Conservation (phyloP, 768 basidiomycete species). For the Hydnum rufescens region DNA sequence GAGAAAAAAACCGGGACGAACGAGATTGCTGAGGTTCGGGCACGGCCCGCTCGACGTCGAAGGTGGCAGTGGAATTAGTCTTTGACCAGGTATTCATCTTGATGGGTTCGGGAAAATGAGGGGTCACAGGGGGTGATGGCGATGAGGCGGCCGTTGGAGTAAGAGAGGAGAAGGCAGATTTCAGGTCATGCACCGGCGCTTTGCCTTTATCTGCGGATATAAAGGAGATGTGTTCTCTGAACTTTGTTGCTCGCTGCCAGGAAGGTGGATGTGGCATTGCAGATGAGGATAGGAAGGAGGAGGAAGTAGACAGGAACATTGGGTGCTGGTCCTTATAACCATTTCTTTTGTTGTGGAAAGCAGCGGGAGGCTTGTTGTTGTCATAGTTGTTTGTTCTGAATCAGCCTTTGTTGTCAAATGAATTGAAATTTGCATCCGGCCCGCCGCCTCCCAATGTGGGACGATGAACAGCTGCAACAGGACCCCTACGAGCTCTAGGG, state of each 20-base stretch:
- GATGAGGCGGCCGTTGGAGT: background rate
- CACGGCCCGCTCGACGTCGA: background rate
- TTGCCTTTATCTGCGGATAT: conserved; percentile 2
- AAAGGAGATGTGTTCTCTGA: conserved; percentile 8
- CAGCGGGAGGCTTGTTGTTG: too few relatives aligned
- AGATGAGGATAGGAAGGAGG: background rate
- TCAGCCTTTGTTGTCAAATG: too few relatives aligned
- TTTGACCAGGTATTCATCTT: background rate
- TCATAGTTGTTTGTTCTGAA: too few relatives aligned
- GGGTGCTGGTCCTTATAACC: too few relatives aligned
- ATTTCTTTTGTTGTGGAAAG: too few relatives aligned
- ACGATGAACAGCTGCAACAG: too few relatives aligned
- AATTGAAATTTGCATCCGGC: too few relatives aligned
- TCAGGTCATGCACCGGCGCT: background rate
- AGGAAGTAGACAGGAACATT: background rate
- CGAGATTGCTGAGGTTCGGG: background rate
- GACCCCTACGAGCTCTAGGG: too few relatives aligned
- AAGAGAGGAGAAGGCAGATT: background rate
- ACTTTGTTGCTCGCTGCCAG: conserved; percentile 9
- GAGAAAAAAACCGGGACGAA: background rate
- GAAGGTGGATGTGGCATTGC: background rate
- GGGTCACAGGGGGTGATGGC: background rate
- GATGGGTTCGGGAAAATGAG: background rate
- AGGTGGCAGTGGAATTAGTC: background rate
- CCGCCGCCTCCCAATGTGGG: too few relatives aligned